Conservation (phyloP, 331 rosid species). For the Acacia concinna region DNA sequence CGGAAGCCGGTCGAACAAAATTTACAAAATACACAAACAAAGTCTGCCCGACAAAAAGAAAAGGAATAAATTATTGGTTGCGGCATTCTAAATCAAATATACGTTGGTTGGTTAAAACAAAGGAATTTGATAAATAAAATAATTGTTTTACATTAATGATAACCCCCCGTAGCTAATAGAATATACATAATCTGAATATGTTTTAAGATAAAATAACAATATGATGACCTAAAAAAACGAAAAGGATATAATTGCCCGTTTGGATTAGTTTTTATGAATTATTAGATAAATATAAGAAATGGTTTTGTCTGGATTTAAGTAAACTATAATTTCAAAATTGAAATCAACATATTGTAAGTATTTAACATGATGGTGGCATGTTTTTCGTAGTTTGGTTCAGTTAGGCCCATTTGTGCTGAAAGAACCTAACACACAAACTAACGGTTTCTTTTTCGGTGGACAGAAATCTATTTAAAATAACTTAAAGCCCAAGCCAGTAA, state of each 20-base stretch:
- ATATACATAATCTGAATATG: background rate
- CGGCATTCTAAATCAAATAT: no score
- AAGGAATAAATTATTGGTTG: no score
- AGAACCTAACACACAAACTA: background rate
- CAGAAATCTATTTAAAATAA: no score
- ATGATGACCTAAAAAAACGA: background rate
- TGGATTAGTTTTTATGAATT: no score
- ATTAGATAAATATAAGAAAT: no score
- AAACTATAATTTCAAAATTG: no score
- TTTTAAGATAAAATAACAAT: background rate
- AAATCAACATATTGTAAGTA: no score
- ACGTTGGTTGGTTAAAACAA: background rate
- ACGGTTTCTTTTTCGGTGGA: background rate
- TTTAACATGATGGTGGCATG: background rate
- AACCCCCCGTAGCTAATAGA: background rate
- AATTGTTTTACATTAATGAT: background rate
- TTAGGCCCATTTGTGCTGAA: background rate
- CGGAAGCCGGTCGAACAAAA: background rate
- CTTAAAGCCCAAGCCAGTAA: background rate
- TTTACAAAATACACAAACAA: background rate
- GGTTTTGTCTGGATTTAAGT: no score
- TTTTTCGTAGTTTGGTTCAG: background rate
- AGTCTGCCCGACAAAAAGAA: background rate
- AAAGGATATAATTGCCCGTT: background rate
- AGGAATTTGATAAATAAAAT: background rate